Evolutionary conservation across 202 grass and related monocot genomes (phyloP), one percentile per base, ranked within the genome.

Genomic region (Elaeis oleifera): DNA sequence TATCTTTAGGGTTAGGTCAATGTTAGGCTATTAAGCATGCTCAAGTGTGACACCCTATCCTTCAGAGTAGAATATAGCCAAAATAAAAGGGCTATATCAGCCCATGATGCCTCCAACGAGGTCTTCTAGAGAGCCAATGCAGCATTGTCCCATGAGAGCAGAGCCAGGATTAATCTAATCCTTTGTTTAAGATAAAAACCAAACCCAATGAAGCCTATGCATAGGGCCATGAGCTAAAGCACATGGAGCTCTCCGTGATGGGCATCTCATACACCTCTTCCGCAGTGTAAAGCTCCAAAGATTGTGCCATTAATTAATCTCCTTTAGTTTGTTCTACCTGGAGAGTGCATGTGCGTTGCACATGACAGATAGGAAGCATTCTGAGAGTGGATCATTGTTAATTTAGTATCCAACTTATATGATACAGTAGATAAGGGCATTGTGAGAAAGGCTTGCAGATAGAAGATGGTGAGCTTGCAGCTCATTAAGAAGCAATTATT

Each of bases 71-170:
- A 19, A 64, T 36, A 16, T 67, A 19, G n/a, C 18, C 28, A 5
- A 11, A 8, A n/a, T 31, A 17, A 67, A 5, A 13, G n/a, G 25
- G 24, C 25, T 67, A 67, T 4, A 31, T 28, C 5, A 52, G 8
- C 23, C 23, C 50, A 54, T 54, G 51, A 67, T 67, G 64, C 64
- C 26, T 36, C 64, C 64, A 67, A 54, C 64, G 28, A 31, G 51
- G 64, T 54, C 64, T 67, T 67, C n/a, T 36, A 54, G 64, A 67
- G 50, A 32, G 48, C 16, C 51, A 55, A 67, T 54, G 26, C 25
- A 67, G 39, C 0, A 5, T 44, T 20, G 60, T 20, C 60, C 60
- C 18, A 20, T 50, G 20, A 23, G 36, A 3, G n/a, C 19, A 17
- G 39, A 1, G 18, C 18, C 6, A 49, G 53, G 19, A 56, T 20